Evolutionary conservation across 768 basidiomycete genomes (phyloP).

Genomic region (Tulasnella sp.): DNA sequence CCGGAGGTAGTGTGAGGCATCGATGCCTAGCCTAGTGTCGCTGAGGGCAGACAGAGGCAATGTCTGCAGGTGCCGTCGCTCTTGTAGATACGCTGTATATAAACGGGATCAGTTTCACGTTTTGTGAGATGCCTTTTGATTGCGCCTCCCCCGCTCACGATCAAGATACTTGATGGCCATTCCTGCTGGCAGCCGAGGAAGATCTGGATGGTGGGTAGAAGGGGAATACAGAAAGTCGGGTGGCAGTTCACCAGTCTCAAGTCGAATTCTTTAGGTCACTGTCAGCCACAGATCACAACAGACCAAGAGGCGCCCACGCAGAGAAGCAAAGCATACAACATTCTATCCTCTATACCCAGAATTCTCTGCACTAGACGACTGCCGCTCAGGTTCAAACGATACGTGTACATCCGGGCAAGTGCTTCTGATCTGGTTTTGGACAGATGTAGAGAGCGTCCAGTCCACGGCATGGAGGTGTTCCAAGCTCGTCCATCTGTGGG

Average conservation of each 20-base stretch:
- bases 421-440: no score
- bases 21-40: slow-evolving; percentile 92
- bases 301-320: background rate
- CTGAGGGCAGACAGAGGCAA: slow-evolving; percentile 69
- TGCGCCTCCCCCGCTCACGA: slow-evolving; percentile 44
- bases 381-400: no score
- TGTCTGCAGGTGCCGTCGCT: slow-evolving; percentile 80
- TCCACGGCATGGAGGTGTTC: no score
- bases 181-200: background rate
- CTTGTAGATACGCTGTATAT: slow-evolving; percentile 60
- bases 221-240: background rate
- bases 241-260: background rate
- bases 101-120: background rate
- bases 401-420: no score
- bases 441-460: no score
- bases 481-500: no score
- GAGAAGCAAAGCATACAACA: background rate
- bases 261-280: background rate
- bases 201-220: background rate
- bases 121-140: background rate
- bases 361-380: no score
- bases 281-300: background rate
- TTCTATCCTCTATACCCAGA: background rate
- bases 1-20: slow-evolving; percentile 83
- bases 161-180: slow-evolving; percentile 83